phyloP scores from a whole-genome alignment of 139 green algal species.

The Chlorella vulgaris region DNA sequence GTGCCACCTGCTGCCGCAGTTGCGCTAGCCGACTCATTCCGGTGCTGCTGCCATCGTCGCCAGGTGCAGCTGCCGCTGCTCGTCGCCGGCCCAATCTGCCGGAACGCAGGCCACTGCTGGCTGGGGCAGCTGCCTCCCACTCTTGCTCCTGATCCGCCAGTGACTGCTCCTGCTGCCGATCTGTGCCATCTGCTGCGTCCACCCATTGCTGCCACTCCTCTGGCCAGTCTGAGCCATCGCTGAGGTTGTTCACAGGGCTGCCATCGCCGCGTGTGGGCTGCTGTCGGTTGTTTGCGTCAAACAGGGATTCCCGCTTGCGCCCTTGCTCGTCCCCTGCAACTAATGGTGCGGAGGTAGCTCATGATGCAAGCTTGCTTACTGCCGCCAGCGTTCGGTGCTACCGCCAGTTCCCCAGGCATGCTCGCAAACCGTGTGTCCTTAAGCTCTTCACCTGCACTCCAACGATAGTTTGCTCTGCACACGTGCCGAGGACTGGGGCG shows the following conservation, averaged over 20 bases:
- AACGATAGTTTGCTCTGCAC: conserved; percentile 7
- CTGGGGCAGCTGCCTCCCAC: not conserved
- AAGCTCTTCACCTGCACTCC: not conserved
- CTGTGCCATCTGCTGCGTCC: not conserved
- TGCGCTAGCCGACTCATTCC: not conserved
- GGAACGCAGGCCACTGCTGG: not conserved
- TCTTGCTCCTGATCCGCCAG: not conserved
- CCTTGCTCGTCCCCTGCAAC: not conserved
- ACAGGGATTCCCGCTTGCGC: conserved; percentile 38
- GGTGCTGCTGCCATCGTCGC: no score
- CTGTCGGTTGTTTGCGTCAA: conserved; percentile 24
- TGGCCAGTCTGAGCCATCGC: no score
- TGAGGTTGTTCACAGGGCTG: no score
- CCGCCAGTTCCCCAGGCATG: not conserved
- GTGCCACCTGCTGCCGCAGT: not conserved
- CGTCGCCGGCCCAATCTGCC: not conserved
- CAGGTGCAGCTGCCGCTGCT: no score
- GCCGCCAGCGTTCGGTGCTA: not conserved
- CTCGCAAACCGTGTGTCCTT: not conserved
- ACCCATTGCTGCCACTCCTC: not conserved
- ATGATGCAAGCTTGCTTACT: no score
- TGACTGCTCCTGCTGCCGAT: not conserved
- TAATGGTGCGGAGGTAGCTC: no score
- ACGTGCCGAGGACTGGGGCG: not conserved
- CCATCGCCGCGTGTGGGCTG: not conserved